phyloP scores from a whole-genome alignment of 768 basidiomycete genomes.

The Kwoniella mangroviensis region DNA sequence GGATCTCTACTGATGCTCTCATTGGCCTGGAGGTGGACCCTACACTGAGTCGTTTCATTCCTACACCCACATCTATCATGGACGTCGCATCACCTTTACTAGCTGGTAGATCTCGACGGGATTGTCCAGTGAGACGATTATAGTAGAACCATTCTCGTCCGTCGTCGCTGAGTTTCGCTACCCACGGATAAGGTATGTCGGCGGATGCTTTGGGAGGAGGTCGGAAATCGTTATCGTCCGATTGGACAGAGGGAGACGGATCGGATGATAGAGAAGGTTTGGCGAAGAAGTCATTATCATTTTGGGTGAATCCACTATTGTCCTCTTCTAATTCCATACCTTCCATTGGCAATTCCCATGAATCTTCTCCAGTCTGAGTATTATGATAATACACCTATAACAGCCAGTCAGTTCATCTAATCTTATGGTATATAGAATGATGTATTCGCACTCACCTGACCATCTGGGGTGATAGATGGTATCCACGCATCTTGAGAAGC shows the following conservation, averaged over 20 bases:
- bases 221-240: slow-evolving; percentile 30
- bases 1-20: slow-evolving; percentile 31
- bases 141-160: slow-evolving; percentile 78
- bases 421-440: background rate
- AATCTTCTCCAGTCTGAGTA: slow-evolving; percentile 65
- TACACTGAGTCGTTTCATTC: slow-evolving; percentile 32
- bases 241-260: slow-evolving; percentile 50
- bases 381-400: slow-evolving; percentile 91
- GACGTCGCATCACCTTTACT: slow-evolving; percentile 16
- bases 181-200: slow-evolving; percentile 68
- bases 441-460: slow-evolving; percentile 65
- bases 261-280: slow-evolving; percentile 9
- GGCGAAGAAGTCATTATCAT: slow-evolving; percentile 30
- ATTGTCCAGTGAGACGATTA: slow-evolving; percentile 71
- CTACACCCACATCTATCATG: slow-evolving; percentile 13
- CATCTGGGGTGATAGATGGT: slow-evolving; percentile 78
- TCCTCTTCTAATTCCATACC: slow-evolving; percentile 23
- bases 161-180: slow-evolving; percentile 77
- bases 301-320: slow-evolving; percentile 7
- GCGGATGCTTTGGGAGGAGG: slow-evolving; percentile 26
- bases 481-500: slow-evolving; percentile 73
- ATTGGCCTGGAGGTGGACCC: slow-evolving; percentile 18
- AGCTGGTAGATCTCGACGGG: slow-evolving; percentile 47
- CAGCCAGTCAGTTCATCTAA: background rate
- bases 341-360: slow-evolving; percentile 73